phyloP scores from a whole-genome alignment of 2,329 filamentous ascomycete species.

The Botrytis medusae region DNA sequence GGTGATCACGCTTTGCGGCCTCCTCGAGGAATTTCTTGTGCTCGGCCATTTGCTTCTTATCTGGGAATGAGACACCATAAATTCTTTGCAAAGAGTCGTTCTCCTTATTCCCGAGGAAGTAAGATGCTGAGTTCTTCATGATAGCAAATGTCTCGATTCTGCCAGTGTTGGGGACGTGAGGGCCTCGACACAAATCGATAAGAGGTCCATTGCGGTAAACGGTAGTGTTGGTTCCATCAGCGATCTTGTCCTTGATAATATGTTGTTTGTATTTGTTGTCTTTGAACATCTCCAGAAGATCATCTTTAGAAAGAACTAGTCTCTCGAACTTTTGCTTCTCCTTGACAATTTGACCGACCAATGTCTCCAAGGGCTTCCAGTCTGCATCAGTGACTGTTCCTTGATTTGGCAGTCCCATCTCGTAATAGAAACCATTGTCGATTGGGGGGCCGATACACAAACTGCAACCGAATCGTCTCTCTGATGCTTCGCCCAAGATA shows the following conservation, averaged over 20 bases:
- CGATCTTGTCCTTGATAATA: slow-evolving; percentile 91
- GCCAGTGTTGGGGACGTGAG: slow-evolving; percentile 90
- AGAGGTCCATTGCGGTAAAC: slow-evolving; percentile 90
- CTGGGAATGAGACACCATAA: slow-evolving; percentile 92
- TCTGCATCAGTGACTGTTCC: slow-evolving; percentile 71
- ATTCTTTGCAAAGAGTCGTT: slow-evolving; percentile 97
- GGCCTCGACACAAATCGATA: slow-evolving; percentile 93
- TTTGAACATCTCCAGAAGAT: slow-evolving; percentile 92
- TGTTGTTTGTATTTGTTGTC: slow-evolving; percentile 99
- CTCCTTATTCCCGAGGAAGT: slow-evolving; percentile 90
- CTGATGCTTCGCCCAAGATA: slow-evolving; percentile 90
- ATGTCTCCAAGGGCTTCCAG: slow-evolving; percentile 80
- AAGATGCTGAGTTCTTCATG: slow-evolving; percentile 75
- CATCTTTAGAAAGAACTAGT: slow-evolving; percentile 82
- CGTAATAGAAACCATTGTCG: slow-evolving; percentile 93
- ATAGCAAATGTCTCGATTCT: slow-evolving; percentile 94
- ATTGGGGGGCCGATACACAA: slow-evolving; percentile 93
- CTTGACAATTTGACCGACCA: slow-evolving; percentile 83
- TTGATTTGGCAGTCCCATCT: slow-evolving; percentile 81
- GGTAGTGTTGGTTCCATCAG: slow-evolving; percentile 85
- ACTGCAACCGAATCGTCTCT: slow-evolving; percentile 85
- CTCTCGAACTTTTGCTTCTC: slow-evolving; percentile 96
- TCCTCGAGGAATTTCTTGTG: slow-evolving; percentile 96
- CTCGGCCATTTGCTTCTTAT: slow-evolving; percentile 91
- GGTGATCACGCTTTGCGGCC: slow-evolving; percentile 95